A percentile compares a stretch with the other conserved stretches of the same genome.
phyloP scores from a whole-genome alignment of 257 asterid species.

The Gentiana straminea region DNA sequence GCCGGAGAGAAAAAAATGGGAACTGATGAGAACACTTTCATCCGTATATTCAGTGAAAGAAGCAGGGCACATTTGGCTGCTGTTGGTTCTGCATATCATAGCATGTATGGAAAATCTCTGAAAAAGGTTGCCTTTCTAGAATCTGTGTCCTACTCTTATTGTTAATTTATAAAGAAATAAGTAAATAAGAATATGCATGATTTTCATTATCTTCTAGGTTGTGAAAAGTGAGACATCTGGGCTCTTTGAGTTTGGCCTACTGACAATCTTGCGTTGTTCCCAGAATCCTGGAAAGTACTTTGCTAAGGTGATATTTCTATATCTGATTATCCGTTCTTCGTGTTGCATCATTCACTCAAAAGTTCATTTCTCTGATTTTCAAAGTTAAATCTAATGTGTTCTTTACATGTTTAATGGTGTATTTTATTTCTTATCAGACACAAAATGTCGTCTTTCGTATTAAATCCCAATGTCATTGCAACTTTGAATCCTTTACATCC shows the following conservation, averaged over 20 bases:
- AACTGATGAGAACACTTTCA: conserved; percentile 77
- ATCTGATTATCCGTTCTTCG: background rate
- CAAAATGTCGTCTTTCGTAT: no score
- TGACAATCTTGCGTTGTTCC: conserved; percentile 63
- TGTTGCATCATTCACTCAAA: no score
- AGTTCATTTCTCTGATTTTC: no score
- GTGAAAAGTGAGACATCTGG: conserved; percentile 87
- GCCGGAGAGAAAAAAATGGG: conserved; percentile 92
- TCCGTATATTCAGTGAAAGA: conserved; percentile 55
- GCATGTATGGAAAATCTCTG: conserved; percentile 55
- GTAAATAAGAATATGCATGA: background rate
- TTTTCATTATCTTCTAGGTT: conserved; percentile 45
- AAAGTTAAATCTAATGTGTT: no score
- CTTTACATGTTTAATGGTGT: no score
- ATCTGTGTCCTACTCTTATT: no score
- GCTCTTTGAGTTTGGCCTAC: conserved; percentile 54
- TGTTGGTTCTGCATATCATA: conserved; percentile 53
- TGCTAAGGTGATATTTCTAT: conserved; percentile 52
- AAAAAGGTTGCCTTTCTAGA: conserved; percentile 35
- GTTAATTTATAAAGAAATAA: no score
- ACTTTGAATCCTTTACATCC: background rate
- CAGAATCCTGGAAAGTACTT: conserved; percentile 69
- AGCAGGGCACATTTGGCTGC: conserved; percentile 70
- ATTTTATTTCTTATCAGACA: no score
- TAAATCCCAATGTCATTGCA: no score